These are phyloP conservation scores for Yamadazyma diddensiae DNA, from an alignment of 1,139 yeast species.

Conservation along the genomic window DNA sequence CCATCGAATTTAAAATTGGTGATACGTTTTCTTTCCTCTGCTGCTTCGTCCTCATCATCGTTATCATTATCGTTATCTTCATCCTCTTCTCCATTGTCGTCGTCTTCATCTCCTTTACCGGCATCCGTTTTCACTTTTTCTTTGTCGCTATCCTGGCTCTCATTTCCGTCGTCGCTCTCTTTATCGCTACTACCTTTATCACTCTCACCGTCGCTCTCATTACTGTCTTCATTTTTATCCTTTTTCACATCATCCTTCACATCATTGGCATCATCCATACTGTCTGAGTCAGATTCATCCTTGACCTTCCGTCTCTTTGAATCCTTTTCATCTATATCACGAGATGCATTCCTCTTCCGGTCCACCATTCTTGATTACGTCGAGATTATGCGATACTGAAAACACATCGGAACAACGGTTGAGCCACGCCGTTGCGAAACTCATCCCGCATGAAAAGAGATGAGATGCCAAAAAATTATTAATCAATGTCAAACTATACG, in stretches of 20 bases:
- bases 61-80: slow-evolving; percentile 32
- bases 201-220: slow-evolving; percentile 11
- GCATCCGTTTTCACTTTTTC: slow-evolving; percentile 17
- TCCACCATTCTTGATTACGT: slow-evolving; percentile 24
- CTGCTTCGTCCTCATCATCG: slow-evolving; percentile 47
- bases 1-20: slow-evolving; percentile 62
- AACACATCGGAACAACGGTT: neutral
- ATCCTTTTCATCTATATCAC: neutral
- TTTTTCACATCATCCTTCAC: slow-evolving; percentile 3
- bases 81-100: slow-evolving; percentile 17
- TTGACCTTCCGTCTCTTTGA: neutral
- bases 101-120: slow-evolving; percentile 13
- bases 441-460: too few relatives aligned
- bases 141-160: slow-evolving; percentile 16
- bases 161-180: slow-evolving; percentile 13
- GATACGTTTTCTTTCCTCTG: slow-evolving; percentile 53
- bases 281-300: slow-evolving; percentile 17
- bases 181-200: slow-evolving; percentile 11
- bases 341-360: slow-evolving; percentile 23
- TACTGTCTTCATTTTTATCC: slow-evolving; percentile 7
- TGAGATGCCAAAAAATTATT: slow-evolving; percentile 3
- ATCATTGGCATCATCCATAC: slow-evolving; percentile 10
- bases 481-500: slow-evolving; percentile 48
- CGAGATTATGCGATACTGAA: neutral
- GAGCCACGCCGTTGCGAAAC: too few relatives aligned